A percentile compares a stretch with the other conserved stretches of the same genome.
Evolutionary conservation across 306 rosid genomes (phyloP).

Genomic region (Aeschynomene evenia): DNA sequence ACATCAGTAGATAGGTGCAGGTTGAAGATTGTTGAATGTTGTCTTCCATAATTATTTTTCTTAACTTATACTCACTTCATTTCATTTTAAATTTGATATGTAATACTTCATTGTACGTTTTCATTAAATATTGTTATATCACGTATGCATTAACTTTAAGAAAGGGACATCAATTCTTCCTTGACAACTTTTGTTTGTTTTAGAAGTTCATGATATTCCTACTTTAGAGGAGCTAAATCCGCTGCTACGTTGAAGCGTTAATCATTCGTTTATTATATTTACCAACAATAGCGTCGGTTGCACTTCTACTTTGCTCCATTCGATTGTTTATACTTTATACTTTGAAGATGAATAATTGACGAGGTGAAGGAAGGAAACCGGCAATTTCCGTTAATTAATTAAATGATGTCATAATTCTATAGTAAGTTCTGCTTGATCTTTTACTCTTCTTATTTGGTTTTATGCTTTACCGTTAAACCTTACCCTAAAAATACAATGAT

Average conservation of each 20-base stretch:
- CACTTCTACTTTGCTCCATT: not conserved
- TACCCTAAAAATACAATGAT: too few species aligned
- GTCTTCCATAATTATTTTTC: not conserved
- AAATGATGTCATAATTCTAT: too few species aligned
- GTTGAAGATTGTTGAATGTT: not conserved
- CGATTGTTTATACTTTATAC: too few species aligned
- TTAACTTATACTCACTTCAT: not conserved
- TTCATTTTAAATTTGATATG: constrained; percentile 3
- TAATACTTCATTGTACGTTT: not conserved
- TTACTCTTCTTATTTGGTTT: too few species aligned
- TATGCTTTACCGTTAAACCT: too few species aligned
- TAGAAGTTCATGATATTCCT: not conserved
- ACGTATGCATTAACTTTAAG: not conserved
- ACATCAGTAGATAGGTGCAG: not conserved
- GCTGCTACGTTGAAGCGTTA: not conserved
- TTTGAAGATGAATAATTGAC: too few species aligned
- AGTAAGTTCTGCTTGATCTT: not conserved
- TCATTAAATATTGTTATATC: not conserved
- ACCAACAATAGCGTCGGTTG: not conserved
- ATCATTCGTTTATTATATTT: not conserved
- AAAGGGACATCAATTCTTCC: not conserved
- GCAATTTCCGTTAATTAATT: too few species aligned
- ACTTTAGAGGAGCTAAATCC: not conserved
- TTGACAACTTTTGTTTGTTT: not conserved
- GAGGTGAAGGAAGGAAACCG: too few species aligned